These are phyloP conservation scores for Kwoniella europaea DNA, from an alignment of 768 basidiomycete species.

Conservation along the genomic window DNA sequence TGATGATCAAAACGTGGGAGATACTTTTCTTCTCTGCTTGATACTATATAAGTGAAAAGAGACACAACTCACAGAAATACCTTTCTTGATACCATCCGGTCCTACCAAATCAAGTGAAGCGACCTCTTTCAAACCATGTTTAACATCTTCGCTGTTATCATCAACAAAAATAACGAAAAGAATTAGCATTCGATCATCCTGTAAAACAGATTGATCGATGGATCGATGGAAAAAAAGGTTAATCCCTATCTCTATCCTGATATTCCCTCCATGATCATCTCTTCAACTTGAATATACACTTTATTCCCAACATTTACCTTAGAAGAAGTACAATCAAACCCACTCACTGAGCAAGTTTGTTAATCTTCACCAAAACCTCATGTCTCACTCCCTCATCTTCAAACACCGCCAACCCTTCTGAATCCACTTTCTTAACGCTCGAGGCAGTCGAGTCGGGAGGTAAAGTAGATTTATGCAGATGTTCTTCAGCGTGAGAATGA, in stretches of 20 bases:
- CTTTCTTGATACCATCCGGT: constrained; percentile 45
- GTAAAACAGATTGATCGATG: too few species aligned
- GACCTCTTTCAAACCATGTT: constrained; percentile 54
- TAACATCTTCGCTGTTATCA: constrained; percentile 42
- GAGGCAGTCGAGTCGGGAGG: constrained; percentile 39
- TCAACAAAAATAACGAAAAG: too few species aligned
- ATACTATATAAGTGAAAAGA: too few species aligned
- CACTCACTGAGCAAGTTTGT: constrained; percentile 50
- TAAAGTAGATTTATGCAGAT: constrained; percentile 18
- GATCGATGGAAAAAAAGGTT: too few species aligned
- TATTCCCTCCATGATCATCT: too few species aligned
- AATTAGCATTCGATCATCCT: too few species aligned
- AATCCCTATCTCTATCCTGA: too few species aligned
- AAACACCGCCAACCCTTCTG: constrained; percentile 47
- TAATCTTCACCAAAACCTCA: constrained; percentile 54
- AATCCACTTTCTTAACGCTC: constrained; percentile 39
- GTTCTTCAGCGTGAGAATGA: constrained; percentile 41
- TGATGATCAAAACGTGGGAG: too few species aligned
- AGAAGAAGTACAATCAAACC: too few species aligned
- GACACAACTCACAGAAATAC: constrained; percentile 42
- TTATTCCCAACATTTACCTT: too few species aligned
- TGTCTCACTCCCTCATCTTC: constrained; percentile 47
- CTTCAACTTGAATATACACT: too few species aligned
- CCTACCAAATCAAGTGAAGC: constrained; percentile 44
- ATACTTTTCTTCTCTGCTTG: too few species aligned